Conservation (phyloP, 176 grass and related monocot species). For the Carex parvula region DNA sequence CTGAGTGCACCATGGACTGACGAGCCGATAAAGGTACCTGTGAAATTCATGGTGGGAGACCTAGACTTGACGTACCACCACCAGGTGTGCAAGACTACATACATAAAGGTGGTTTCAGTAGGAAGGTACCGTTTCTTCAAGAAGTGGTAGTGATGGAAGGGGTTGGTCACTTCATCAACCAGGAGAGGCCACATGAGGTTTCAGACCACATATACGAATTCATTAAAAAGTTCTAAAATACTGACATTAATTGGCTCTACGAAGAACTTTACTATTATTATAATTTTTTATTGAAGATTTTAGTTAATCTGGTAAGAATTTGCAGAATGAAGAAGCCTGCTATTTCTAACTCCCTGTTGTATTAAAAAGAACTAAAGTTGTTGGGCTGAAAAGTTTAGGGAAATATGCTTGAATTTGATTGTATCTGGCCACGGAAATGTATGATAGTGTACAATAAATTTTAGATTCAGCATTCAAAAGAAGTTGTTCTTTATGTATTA, state of each 20-base stretch:
- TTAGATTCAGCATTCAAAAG: not conserved
- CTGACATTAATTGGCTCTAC: not conserved
- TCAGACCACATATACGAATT: slow-evolving; percentile 73
- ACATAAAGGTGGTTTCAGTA: slow-evolving; percentile 59
- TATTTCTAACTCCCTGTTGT: not conserved
- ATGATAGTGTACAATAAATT: not conserved
- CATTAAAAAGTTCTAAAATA: slow-evolving; percentile 54
- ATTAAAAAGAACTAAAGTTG: not conserved
- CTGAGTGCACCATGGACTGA: slow-evolving; percentile 68
- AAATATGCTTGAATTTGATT: not conserved
- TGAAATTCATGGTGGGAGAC: slow-evolving; percentile 78
- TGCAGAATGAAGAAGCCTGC: not conserved
- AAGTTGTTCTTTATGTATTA: not conserved
- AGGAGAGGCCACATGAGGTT: slow-evolving; percentile 65
- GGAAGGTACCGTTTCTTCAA: slow-evolving; percentile 58
- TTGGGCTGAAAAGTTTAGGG: not conserved
- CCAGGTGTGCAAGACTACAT: slow-evolving; percentile 56
- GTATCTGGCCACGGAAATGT: not conserved
- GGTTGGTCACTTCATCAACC: slow-evolving; percentile 66
- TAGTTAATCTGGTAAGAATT: not conserved
- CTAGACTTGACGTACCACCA: slow-evolving; percentile 51
- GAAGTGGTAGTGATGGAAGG: slow-evolving; percentile 65
- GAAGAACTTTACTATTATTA: not conserved
- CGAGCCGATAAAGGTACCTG: slow-evolving; percentile 43
- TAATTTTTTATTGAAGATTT: not conserved